These are phyloP conservation scores for Pouteria glomerata DNA, from an alignment of 148 eudicot genomes.

Conservation along the genomic window DNA sequence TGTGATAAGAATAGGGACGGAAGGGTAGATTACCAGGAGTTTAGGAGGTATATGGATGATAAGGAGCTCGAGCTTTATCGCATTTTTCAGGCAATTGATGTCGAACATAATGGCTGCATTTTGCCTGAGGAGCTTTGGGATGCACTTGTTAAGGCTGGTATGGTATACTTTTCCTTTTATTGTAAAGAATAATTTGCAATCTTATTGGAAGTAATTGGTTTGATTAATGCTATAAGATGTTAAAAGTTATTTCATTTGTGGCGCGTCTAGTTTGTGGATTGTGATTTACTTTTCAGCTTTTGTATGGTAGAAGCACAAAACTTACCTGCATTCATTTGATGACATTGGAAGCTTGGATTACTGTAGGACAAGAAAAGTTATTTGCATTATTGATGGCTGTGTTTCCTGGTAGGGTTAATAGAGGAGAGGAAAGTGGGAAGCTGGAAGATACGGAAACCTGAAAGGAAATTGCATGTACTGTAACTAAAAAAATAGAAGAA, in stretches of 20 bases:
- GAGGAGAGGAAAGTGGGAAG: constrained; percentile 1
- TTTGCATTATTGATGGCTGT: not conserved
- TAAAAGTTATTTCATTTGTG: not conserved
- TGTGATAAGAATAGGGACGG: constrained; percentile 88
- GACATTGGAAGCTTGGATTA: not conserved
- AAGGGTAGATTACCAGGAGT: constrained; percentile 78
- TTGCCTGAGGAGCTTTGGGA: constrained; percentile 94
- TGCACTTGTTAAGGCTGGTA: constrained; percentile 97
- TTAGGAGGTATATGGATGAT: constrained; percentile 90
- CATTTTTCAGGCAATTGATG: constrained; percentile 93
- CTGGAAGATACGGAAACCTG: not conserved
- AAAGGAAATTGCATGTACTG: not conserved
- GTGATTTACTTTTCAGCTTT: not conserved
- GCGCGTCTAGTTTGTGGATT: not conserved
- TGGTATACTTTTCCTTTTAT: not conserved
- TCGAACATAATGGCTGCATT: constrained; percentile 94
- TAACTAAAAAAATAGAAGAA: too few species aligned
- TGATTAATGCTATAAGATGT: not conserved
- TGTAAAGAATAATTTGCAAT: not conserved
- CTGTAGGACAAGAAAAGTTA: not conserved
- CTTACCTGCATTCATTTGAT: not conserved
- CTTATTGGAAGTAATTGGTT: not conserved
- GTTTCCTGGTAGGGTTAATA: not conserved
- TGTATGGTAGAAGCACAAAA: not conserved
- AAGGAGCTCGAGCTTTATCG: constrained; percentile 93